Evolutionary conservation across 208 protist species (phyloP), one percentile per base, ranked within the genome.

Genomic region (Trypanosomatidae sp.): DNA sequence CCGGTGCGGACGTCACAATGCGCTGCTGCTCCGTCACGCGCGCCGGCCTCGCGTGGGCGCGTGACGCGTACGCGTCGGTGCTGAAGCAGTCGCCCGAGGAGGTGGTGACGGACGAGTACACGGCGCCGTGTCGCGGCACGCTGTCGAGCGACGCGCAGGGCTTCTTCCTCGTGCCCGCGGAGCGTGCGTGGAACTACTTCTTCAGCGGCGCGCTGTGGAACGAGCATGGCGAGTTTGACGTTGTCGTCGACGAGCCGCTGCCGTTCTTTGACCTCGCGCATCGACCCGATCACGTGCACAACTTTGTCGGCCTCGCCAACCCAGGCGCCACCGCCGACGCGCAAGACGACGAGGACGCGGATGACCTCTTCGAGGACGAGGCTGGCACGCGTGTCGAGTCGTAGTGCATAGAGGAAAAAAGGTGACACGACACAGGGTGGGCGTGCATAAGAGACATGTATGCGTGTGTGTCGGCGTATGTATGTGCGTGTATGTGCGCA

Each of bases 211-310:
- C 76, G 19, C 39, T 71, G 22, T 90, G 80, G 81, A 68, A 68
- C 51, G 77, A 90, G 33, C 61, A 59, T 28, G 73, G 56, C 28
- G 68, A 76, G 47, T 94, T 80, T 56, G 75, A 90, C 26, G 77
- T 90, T 8, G 53, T 48, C 11, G 78, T 76, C 10, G 80, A 87
- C 33, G 22, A 73, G 4, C 85, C 85, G 13, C 33, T 66, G 21
- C 51, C 56, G 25, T 94, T 88, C 56, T 94, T 94, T 48, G 42
- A 60, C 18, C 46, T 66, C 15, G 50, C 65, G 25, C 80, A 94
- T 49, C 74, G 81, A 11, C 71, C 76, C 1, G 81, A 94, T 37
- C 85, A 90, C 61, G 88, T 90, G 53, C 46, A 83, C 27, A 88
- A 85, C 61, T 94, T 94, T 66, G 63, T 71, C 16, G 68, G 80